Evolutionary conservation across 192 early-diverging fungal genomes (phyloP).

Genomic region (Coemansia sp.): DNA sequence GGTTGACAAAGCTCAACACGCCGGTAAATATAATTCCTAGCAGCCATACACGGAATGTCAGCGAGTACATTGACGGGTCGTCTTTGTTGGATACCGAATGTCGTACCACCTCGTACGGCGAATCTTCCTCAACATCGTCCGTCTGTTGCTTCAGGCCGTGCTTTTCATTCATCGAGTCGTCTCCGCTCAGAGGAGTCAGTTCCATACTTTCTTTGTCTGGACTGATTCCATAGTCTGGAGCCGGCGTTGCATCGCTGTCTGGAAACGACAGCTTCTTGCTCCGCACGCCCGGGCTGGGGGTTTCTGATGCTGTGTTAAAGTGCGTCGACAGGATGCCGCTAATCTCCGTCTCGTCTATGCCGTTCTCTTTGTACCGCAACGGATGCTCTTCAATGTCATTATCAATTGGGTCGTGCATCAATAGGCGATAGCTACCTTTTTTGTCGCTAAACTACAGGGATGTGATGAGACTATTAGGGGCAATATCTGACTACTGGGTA

Average conservation of each 20-base stretch:
- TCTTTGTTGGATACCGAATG: conserved; percentile 71
- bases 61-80: conserved; percentile 60
- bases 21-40: conserved; percentile 68
- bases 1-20: conserved; percentile 69
- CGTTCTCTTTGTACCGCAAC: neutral
- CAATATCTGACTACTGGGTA: too few species aligned
- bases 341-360: neutral
- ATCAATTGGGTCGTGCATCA: neutral
- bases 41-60: conserved; percentile 75
- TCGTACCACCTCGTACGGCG: conserved; percentile 72
- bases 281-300: neutral
- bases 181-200: conserved; percentile 11
- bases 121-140: conserved; percentile 31
- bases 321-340: neutral
- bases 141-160: conserved; percentile 5
- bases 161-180: conserved; percentile 57
- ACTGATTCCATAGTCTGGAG: neutral
- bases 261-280: neutral
- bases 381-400: neutral
- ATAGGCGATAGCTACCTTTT: too few species aligned
- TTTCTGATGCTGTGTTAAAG: conserved; percentile 1
- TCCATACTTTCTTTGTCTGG: conserved; percentile 1
- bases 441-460: too few species aligned
- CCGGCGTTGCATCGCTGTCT: conserved; percentile 4
- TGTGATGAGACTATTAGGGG: too few species aligned